phyloP scores from a whole-genome alignment of 2,329 filamentous ascomycete genomes.

The Metarhizium album region DNA sequence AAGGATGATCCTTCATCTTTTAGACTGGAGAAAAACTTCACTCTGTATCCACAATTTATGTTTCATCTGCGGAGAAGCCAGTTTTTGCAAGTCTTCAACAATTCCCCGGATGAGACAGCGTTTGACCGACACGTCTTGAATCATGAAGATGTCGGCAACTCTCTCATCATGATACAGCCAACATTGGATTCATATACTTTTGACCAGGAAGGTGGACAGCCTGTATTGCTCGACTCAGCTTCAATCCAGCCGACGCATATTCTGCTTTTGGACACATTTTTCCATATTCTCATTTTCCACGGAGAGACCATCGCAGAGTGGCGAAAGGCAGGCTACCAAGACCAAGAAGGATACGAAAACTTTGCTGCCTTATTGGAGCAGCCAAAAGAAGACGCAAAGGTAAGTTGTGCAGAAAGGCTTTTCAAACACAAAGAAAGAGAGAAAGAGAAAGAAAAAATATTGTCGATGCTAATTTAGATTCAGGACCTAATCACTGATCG shows the following conservation, averaged over 20 bases:
- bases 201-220: constrained; percentile 84
- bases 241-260: constrained; percentile 94
- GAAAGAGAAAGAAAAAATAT: too few species aligned
- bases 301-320: constrained; percentile 96
- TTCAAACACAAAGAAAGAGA: too few species aligned
- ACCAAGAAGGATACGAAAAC: constrained; percentile 97
- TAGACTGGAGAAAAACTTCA: constrained; percentile 97
- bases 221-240: constrained; percentile 90
- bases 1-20: constrained; percentile 98
- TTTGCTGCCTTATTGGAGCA: constrained; percentile 80
- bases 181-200: constrained; percentile 96
- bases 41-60: constrained; percentile 98
- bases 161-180: constrained; percentile 96
- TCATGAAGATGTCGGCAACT: constrained; percentile 94
- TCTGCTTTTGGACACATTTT: constrained; percentile 93
- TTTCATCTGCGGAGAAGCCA: constrained; percentile 95
- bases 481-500: constrained; percentile 94
- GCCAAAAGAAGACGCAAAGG: constrained; percentile 92
- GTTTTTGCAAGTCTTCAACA: constrained; percentile 98
- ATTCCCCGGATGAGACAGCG: constrained; percentile 97
- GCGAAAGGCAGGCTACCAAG: constrained; percentile 95
- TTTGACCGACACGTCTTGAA: constrained; percentile 97
- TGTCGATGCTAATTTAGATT: constrained; percentile 11
- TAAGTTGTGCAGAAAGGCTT: constrained; percentile 33
- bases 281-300: constrained; percentile 98